Evolutionary conservation across 176 grass and related monocot species (phyloP).

Genomic region (Melocanna baccifera): DNA sequence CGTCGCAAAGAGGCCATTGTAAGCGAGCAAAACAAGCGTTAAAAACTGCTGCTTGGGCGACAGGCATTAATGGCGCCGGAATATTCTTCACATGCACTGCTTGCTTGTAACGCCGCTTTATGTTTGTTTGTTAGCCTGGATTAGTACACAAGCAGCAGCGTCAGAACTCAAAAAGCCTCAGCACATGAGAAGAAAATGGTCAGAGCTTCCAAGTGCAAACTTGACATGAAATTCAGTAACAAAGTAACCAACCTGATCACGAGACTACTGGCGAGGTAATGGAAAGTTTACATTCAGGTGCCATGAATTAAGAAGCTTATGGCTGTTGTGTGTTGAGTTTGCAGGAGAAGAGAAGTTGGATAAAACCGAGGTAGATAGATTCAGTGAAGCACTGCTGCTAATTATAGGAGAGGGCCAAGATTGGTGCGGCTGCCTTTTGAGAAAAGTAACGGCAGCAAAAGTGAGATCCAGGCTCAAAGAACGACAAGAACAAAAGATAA

Average conservation of each 20-base stretch:
- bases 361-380: not conserved
- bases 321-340: not conserved
- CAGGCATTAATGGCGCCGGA: not conserved
- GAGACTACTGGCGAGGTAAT: not conserved
- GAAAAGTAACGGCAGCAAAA: not conserved
- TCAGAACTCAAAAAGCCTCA: not conserved
- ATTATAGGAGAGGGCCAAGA: not conserved
- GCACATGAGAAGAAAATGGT: not conserved
- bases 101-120: not conserved
- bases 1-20: not conserved
- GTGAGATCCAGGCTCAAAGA: not conserved
- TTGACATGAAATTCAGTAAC: not conserved
- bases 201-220: not conserved
- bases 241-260: not conserved
- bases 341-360: not conserved
- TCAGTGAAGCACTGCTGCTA: not conserved
- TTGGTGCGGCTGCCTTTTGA: not conserved
- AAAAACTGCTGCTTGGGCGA: not conserved
- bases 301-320: not conserved
- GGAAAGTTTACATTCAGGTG: not conserved
- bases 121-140: not conserved
- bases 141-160: not conserved
- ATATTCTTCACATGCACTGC: not conserved
- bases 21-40: conserved; percentile 1
- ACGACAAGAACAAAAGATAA: not conserved